Conservation (phyloP, 164 flowering plant genomes). For the Annona cherimola region DNA sequence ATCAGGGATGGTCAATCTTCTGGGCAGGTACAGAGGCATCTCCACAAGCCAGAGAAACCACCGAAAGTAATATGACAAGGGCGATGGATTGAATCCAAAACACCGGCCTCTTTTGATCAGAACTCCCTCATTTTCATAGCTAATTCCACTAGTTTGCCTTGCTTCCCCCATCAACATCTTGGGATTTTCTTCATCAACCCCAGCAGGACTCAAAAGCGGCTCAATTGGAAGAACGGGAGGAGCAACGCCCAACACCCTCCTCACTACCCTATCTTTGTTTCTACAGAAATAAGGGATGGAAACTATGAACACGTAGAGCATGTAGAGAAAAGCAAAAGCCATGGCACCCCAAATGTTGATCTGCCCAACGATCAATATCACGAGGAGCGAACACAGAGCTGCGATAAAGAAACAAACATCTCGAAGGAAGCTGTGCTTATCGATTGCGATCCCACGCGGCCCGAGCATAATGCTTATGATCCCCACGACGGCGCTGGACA, state of each 20-base stretch:
- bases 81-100: constrained; percentile 11
- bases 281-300: constrained; percentile 25
- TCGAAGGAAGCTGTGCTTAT: constrained; percentile 44
- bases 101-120: neutral
- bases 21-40: constrained; percentile 42
- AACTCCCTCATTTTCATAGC: constrained; percentile 10
- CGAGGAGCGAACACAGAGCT: constrained; percentile 28
- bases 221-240: constrained; percentile 17
- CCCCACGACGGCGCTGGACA: constrained; percentile 69
- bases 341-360: constrained; percentile 55
- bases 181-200: constrained; percentile 13
- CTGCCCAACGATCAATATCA: constrained; percentile 38
- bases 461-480: constrained; percentile 35
- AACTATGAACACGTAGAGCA: constrained; percentile 52
- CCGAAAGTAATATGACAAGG: constrained; percentile 7
- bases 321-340: constrained; percentile 42
- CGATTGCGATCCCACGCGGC: constrained; percentile 19
- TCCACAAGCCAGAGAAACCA: constrained; percentile 24
- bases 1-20: constrained; percentile 46
- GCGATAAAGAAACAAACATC: constrained; percentile 53
- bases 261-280: constrained; percentile 9
- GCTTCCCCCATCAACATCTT: neutral
- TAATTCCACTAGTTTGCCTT: constrained; percentile 5
- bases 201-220: constrained; percentile 23
- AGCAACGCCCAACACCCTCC: constrained; percentile 4